phyloP scores from a whole-genome alignment of 2,329 filamentous ascomycete species.

The Ophiostoma piceae region DNA sequence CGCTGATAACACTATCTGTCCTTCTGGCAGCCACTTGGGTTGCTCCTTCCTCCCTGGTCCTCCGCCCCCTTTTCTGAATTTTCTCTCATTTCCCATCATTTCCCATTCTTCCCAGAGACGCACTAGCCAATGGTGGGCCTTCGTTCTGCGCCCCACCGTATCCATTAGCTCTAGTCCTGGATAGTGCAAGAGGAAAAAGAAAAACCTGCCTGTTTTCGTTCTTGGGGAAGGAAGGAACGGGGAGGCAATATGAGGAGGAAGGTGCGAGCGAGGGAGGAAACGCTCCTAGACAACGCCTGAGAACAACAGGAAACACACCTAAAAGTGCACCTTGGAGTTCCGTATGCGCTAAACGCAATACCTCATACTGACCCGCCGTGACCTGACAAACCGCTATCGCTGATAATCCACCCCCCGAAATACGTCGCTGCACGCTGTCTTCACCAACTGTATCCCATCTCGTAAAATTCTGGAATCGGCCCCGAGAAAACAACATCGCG shows the following conservation, averaged over 20 bases:
- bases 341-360: neutral
- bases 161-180: slow-evolving; percentile 4
- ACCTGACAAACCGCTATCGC: slow-evolving; percentile 25
- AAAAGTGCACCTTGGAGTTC: neutral
- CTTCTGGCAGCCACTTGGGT: neutral
- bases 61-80: slow-evolving; percentile 22
- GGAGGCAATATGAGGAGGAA: neutral
- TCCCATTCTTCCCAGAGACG: slow-evolving; percentile 15
- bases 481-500: slow-evolving; percentile 24
- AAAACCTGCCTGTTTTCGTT: slow-evolving; percentile 16
- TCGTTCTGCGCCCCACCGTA: slow-evolving; percentile 15
- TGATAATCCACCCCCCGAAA: slow-evolving; percentile 29
- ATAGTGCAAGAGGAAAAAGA: slow-evolving; percentile 18
- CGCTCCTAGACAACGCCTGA: slow-evolving; percentile 7
- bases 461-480: slow-evolving; percentile 29
- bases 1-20: slow-evolving; percentile 1
- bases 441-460: slow-evolving; percentile 16
- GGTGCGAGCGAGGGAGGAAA: slow-evolving; percentile 15
- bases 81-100: slow-evolving; percentile 25
- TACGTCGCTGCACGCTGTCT: slow-evolving; percentile 18
- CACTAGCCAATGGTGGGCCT: slow-evolving; percentile 24
- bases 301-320: neutral
- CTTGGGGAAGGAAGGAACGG: neutral
- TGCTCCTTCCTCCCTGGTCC: neutral
- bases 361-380: neutral